Evolutionary conservation across 2,329 filamentous ascomycete species (phyloP).

Genomic region (Rutstroemia sp.): DNA sequence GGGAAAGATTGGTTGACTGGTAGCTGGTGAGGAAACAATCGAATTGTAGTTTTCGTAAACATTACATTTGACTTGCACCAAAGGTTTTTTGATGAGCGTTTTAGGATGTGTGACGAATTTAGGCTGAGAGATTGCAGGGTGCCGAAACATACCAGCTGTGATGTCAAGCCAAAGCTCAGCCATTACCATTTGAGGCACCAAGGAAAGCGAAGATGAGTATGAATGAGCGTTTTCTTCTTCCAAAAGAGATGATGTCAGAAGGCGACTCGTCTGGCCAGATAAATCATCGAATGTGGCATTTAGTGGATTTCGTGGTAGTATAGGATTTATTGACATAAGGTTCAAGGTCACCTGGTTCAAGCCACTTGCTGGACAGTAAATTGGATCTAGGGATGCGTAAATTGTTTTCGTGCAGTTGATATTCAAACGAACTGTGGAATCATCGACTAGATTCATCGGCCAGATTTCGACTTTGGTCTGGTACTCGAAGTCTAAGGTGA

Average conservation of each 20-base stretch:
- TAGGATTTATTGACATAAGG: not conserved
- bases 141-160: no score
- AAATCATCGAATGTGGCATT: not conserved
- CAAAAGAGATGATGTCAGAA: not conserved
- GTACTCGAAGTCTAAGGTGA: not conserved
- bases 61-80: not conserved
- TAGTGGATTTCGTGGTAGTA: not conserved
- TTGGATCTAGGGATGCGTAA: no score
- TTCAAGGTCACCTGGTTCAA: not conserved
- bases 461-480: not conserved
- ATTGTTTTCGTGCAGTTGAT: no score
- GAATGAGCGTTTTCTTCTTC: not conserved
- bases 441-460: not conserved
- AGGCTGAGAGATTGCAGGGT: not conserved
- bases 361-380: not conserved
- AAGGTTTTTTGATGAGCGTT: not conserved
- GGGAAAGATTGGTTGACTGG: not conserved
- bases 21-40: no score
- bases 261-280: not conserved
- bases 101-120: not conserved
- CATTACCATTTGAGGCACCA: not conserved
- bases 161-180: not conserved
- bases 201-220: not conserved
- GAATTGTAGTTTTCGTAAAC: not conserved
- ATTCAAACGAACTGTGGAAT: no score